Evolutionary conservation across 2,329 filamentous ascomycete genomes (phyloP).

Genomic region (Chaetomium sp.): DNA sequence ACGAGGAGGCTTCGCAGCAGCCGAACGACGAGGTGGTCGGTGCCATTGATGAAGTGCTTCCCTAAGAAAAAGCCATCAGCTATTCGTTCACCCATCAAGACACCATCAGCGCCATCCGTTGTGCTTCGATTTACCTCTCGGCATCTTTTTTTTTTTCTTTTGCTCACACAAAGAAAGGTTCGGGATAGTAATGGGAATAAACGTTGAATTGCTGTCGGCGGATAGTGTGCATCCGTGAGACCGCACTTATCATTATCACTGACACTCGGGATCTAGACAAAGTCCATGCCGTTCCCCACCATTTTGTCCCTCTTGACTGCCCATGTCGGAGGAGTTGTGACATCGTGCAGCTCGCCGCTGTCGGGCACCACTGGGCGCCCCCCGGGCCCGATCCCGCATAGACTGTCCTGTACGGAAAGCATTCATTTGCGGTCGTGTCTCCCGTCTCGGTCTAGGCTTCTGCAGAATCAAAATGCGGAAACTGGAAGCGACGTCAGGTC

Average conservation of each 20-base stretch:
- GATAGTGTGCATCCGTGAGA: too few species aligned
- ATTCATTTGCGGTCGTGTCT: too few species aligned
- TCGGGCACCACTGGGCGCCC: too few species aligned
- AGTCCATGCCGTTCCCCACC: background rate
- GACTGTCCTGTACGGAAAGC: too few species aligned
- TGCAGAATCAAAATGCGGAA: too few species aligned
- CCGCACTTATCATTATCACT: too few species aligned
- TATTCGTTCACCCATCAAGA: background rate
- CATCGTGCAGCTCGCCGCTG: background rate
- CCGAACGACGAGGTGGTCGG: constrained; percentile 12
- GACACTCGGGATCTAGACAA: background rate
- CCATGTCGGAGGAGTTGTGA: background rate
- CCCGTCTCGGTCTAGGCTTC: too few species aligned
- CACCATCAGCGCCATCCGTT: background rate
- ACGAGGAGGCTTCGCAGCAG: background rate
- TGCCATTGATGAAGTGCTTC: constrained; percentile 12
- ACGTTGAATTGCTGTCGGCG: too few species aligned
- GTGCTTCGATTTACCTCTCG: background rate
- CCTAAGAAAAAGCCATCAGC: background rate
- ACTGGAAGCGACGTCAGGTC: background rate
- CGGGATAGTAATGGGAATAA: too few species aligned
- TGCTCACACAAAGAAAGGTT: background rate
- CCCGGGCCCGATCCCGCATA: too few species aligned
- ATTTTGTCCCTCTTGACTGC: background rate
- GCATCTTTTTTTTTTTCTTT: background rate